Evolutionary conservation across 768 basidiomycete genomes (phyloP).

Genomic region (Agrocybe chaxingu): DNA sequence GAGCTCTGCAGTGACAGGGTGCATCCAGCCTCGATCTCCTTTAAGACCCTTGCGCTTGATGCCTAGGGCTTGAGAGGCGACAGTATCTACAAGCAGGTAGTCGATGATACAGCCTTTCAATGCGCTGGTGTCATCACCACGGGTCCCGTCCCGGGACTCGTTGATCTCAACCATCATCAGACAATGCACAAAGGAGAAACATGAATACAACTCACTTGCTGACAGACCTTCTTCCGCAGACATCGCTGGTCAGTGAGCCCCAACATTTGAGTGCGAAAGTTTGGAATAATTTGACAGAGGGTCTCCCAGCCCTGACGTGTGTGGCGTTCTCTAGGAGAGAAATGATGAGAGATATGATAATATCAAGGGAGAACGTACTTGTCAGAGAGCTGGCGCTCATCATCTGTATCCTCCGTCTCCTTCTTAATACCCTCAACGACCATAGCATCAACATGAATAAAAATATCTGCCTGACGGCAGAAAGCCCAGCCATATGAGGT

Average conservation of each 20-base stretch:
- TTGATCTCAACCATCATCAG: not conserved
- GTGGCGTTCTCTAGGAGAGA: not conserved
- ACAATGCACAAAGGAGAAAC: not conserved
- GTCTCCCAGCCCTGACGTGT: not conserved
- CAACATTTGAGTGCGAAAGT: not conserved
- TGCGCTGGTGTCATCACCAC: slow-evolving; percentile 5
- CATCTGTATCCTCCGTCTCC: slow-evolving; percentile 1
- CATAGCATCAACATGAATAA: not conserved
- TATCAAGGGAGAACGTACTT: not conserved
- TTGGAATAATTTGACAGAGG: not conserved
- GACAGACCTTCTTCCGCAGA: not conserved
- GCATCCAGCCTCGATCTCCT: slow-evolving; percentile 7
- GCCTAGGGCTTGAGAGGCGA: not conserved
- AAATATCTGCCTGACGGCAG: not conserved
- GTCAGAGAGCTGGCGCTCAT: not conserved
- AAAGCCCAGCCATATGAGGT: not conserved
- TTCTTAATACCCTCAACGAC: not conserved
- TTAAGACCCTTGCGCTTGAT: slow-evolving; percentile 1
- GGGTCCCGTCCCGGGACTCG: not conserved
- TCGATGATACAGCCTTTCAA: slow-evolving; percentile 4
- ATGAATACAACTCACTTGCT: not conserved
- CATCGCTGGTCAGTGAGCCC: not conserved
- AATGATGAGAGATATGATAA: not conserved
- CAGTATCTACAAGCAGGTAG: slow-evolving; percentile 5
- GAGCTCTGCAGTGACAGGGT: slow-evolving; percentile 8